Evolutionary conservation across 2,329 filamentous ascomycete genomes (phyloP), one percentile per base, ranked within the genome.

Genomic region (Stachybotrys elegans): DNA sequence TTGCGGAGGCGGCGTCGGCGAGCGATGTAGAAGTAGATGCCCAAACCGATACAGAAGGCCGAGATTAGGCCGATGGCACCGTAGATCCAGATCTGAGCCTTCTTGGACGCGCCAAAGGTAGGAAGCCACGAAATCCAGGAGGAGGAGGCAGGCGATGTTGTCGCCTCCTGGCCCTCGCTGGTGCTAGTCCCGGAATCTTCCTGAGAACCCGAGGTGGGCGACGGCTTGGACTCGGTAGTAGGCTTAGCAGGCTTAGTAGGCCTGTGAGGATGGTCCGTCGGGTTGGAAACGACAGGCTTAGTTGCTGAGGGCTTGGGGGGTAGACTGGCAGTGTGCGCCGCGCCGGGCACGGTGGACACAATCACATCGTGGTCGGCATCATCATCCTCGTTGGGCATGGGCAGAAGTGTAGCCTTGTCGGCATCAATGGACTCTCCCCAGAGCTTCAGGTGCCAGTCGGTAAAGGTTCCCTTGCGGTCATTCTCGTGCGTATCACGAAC

Each of bases 11-110:
- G 82, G 60, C 84, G 86, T 45, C 87, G 83, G 22, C 90, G 83
- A 35, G 90, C 86, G 45, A 92, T 70, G 65, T 80, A 88, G 55
- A 95, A 79, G 71, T 92, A 96, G 35, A 83, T 72, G n/a, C 82
- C 88, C 0, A 98, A 76, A 4, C 84, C 87, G 44, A 72, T 67
- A 63, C 91, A 91, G 72, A 98, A 98, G 40, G 86, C 71, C 12
- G 86, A 71, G 50, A 98, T 98, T 17, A 96, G 78, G n/a, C 76
- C 81, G 19, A 93, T 69, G 4, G 91, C 83, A 45, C 89, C 91
- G 62, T 83, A 97, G 54, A 98, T 95, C 93, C 93, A 98, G 48
- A 87, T 78, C 61, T 94, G 89, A 0, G 90, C 95, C 58, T 81
- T 81, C 54, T 89, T 89, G 8, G 86, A 91, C 29, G 91, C 85